phyloP scores from a whole-genome alignment of 2,329 filamentous ascomycete species.

The Magnaporthales sp. region DNA sequence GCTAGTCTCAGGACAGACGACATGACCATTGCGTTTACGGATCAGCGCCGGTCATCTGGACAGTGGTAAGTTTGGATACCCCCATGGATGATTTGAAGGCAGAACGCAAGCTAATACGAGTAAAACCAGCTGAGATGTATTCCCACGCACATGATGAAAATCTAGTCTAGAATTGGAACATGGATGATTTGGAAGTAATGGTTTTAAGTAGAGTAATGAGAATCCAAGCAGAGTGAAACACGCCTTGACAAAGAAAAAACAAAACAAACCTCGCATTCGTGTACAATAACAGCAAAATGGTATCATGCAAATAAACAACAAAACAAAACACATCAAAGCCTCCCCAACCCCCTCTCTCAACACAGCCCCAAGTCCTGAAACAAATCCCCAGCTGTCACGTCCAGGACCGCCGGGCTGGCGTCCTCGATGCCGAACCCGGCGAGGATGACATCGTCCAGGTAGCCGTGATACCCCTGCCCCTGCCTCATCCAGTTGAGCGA shows the following conservation, averaged over 20 bases:
- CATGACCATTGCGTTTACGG: slow-evolving; percentile 3
- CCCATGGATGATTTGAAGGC: background rate
- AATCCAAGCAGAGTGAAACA: background rate
- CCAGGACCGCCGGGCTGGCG: slow-evolving; percentile 35
- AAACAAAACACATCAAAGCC: background rate
- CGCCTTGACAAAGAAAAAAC: background rate
- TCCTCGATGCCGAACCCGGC: slow-evolving; percentile 50
- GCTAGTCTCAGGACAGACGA: slow-evolving; percentile 2
- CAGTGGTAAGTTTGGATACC: slow-evolving; percentile 1
- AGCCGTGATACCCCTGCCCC: slow-evolving; percentile 43
- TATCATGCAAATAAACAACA: background rate
- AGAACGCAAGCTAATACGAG: background rate
- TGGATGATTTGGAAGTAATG: background rate
- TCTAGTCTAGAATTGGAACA: background rate
- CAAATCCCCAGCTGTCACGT: slow-evolving; percentile 40
- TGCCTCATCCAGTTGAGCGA: slow-evolving; percentile 44
- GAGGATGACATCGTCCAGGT: slow-evolving; percentile 45
- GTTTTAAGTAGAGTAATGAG: background rate
- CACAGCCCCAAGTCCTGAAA: slow-evolving; percentile 31
- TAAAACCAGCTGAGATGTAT: background rate
- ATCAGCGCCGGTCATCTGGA: slow-evolving; percentile 1
- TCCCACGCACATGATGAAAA: background rate
- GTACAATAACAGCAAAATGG: background rate
- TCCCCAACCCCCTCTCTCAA: slow-evolving; percentile 4
- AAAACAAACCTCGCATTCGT: background rate